Evolutionary conservation across 257 asterid genomes (phyloP).

Genomic region (Solanum rostratum): DNA sequence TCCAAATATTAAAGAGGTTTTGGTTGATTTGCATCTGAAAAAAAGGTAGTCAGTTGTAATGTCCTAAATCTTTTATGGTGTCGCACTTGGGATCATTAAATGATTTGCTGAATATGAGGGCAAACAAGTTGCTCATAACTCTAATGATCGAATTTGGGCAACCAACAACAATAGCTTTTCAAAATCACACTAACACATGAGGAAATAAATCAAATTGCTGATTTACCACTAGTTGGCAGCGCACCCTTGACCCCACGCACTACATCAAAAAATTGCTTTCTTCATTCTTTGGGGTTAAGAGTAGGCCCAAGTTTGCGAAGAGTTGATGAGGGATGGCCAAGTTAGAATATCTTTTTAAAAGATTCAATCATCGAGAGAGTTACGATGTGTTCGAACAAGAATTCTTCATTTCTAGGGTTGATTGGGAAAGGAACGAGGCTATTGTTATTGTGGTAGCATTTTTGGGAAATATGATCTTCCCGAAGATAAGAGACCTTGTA

Average conservation of each 20-base stretch:
- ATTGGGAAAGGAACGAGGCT: background rate
- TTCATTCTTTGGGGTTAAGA: background rate
- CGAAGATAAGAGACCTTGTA: background rate
- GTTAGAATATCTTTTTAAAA: background rate
- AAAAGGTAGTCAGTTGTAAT: too few species aligned
- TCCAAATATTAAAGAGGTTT: too few species aligned
- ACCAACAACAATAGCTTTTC: background rate
- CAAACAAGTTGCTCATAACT: background rate
- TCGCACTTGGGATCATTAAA: background rate
- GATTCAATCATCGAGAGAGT: background rate
- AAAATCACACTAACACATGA: background rate
- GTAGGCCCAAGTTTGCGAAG: background rate
- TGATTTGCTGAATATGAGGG: background rate
- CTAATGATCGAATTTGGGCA: background rate
- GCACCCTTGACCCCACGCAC: background rate
- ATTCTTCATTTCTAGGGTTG: background rate
- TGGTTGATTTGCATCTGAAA: too few species aligned
- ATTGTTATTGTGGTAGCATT: background rate
- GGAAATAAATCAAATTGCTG: background rate
- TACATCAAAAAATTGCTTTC: background rate
- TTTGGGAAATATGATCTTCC: background rate
- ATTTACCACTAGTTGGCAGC: background rate
- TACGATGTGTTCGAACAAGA: background rate
- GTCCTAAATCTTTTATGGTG: too few species aligned
- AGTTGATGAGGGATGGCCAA: background rate